A percentile compares a stretch with the other conserved stretches of the same genome.
phyloP scores from a whole-genome alignment of 257 asterid species.

The Haberlea rhodopensis region DNA sequence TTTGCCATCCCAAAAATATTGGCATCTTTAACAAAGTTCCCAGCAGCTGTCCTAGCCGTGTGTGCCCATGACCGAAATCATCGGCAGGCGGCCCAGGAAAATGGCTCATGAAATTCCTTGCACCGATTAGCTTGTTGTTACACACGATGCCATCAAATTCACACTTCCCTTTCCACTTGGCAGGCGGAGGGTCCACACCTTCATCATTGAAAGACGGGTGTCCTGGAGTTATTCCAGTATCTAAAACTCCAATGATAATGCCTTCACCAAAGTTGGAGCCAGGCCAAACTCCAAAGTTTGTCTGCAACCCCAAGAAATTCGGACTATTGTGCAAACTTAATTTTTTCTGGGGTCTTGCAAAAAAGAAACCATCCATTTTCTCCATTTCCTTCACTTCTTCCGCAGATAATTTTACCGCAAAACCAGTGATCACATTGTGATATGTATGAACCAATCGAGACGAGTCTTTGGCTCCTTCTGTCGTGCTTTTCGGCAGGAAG shows the following conservation, averaged over 20 bases:
- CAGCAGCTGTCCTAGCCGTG: slow-evolving; percentile 26
- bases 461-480: too few species aligned
- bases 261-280: too few species aligned
- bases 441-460: slow-evolving; percentile 24
- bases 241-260: too few species aligned
- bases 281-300: slow-evolving; percentile 22
- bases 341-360: slow-evolving; percentile 11
- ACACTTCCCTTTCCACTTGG: slow-evolving; percentile 31
- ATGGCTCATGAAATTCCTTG: slow-evolving; percentile 10
- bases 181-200: slow-evolving; percentile 25
- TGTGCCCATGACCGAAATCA: slow-evolving; percentile 25
- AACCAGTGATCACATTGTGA: slow-evolving; percentile 25
- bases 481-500: too few species aligned
- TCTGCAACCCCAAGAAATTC: slow-evolving; percentile 25
- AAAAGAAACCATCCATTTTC: slow-evolving; percentile 21
- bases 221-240: too few species aligned
- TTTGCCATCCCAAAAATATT: slow-evolving; percentile 23
- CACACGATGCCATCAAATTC: slow-evolving; percentile 10
- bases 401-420: slow-evolving; percentile 22
- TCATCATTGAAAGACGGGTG: slow-evolving; percentile 20
- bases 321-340: slow-evolving; percentile 21
- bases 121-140: slow-evolving; percentile 1
- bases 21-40: slow-evolving; percentile 8
- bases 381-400: slow-evolving; percentile 28
- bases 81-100: slow-evolving; percentile 7